phyloP scores from a whole-genome alignment of 306 rosid species.

The Hippophae gyantsensis region DNA sequence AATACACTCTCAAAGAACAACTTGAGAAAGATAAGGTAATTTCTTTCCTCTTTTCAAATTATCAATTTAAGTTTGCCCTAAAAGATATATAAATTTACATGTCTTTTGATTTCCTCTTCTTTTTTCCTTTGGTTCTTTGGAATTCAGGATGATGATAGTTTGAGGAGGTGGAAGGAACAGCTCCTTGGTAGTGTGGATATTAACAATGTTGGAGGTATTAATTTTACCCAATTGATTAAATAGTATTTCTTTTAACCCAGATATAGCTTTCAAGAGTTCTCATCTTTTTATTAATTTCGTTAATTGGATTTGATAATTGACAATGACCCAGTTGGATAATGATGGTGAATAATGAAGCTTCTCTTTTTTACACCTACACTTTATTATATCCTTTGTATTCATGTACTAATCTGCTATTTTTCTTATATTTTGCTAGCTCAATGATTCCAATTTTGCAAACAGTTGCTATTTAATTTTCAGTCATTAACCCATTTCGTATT shows the following conservation, averaged over 20 bases:
- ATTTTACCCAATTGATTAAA: neutral
- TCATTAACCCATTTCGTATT: too few relatives aligned
- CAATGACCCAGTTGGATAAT: too few relatives aligned
- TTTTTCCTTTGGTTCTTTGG: neutral
- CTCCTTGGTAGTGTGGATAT: constrained; percentile 46
- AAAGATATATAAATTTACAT: neutral
- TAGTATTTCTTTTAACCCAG: neutral
- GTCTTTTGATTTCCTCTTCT: constrained; percentile 1
- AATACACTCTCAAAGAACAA: constrained; percentile 43
- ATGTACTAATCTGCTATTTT: too few relatives aligned
- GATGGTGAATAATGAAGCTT: too few relatives aligned
- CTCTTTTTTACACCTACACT: too few relatives aligned
- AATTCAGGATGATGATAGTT: constrained; percentile 43
- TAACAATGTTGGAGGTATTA: constrained; percentile 38
- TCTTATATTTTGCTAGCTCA: too few relatives aligned
- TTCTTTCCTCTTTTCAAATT: neutral
- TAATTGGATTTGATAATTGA: too few relatives aligned
- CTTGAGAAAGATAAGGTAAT: constrained; percentile 44
- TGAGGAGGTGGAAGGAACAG: constrained; percentile 55
- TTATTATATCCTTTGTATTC: too few relatives aligned
- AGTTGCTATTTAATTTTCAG: too few relatives aligned
- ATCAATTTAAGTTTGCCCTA: neutral
- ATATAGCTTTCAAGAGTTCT: neutral
- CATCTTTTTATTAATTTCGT: too few relatives aligned
- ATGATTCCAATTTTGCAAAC: too few relatives aligned